A percentile compares a stretch with the other conserved stretches of the same genome.
Evolutionary conservation across 148 eudicot genomes (phyloP).

Genomic region (Rhododendron griersonianum): DNA sequence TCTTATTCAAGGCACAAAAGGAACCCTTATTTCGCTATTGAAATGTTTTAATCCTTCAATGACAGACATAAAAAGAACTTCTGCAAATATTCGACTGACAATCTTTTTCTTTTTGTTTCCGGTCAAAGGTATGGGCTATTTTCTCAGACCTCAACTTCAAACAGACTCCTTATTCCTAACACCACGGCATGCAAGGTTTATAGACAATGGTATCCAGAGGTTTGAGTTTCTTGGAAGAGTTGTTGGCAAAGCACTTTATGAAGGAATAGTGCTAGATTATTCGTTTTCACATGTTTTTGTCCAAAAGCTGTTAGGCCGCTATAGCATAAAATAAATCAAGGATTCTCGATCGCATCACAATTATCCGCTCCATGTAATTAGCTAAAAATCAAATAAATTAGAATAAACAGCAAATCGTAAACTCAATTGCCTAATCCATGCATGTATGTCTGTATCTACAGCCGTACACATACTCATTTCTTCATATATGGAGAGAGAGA

Average conservation of each 20-base stretch:
- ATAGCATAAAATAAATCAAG: constrained; percentile 22
- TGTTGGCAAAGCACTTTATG: constrained; percentile 95
- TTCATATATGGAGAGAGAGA: too few relatives aligned
- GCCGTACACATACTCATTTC: too few relatives aligned
- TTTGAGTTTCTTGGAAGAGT: constrained; percentile 94
- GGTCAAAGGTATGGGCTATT: constrained; percentile 77
- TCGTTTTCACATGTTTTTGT: constrained; percentile 92
- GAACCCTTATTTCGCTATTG: too few relatives aligned
- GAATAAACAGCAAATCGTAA: too few relatives aligned
- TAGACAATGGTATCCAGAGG: constrained; percentile 81
- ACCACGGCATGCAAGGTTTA: constrained; percentile 57
- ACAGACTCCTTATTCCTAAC: constrained; percentile 74
- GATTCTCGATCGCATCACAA: too few relatives aligned
- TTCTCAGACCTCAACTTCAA: constrained; percentile 86
- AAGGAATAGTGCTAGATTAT: constrained; percentile 86
- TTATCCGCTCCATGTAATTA: too few relatives aligned
- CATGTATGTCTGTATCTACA: too few relatives aligned
- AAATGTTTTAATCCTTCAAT: too few relatives aligned
- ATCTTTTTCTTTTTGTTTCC: constrained; percentile 5
- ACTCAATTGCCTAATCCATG: too few relatives aligned
- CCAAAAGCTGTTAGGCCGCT: constrained; percentile 88
- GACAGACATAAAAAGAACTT: too few relatives aligned
- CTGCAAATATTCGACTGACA: not conserved
- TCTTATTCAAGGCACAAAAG: too few relatives aligned
- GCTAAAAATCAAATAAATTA: too few relatives aligned